These are phyloP conservation scores for Xylariaceae sp. DNA, from an alignment of 2,329 filamentous ascomycete species.

Conservation along the genomic window DNA sequence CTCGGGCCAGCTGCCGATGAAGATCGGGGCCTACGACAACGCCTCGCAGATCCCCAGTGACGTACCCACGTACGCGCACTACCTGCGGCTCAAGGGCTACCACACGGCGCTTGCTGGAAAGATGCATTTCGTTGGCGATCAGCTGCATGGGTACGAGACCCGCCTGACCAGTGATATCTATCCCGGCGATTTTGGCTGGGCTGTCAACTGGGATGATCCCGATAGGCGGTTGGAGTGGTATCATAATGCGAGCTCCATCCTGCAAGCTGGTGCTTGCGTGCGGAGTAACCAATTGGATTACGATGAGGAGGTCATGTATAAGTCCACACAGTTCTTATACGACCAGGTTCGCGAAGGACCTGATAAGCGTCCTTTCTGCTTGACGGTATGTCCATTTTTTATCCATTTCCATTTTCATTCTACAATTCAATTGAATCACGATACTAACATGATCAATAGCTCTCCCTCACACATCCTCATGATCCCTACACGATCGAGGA, in stretches of 20 bases:
- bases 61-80: slow-evolving; percentile 88
- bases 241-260: slow-evolving; percentile 90
- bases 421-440: neutral
- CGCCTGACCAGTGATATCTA: slow-evolving; percentile 94
- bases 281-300: slow-evolving; percentile 94
- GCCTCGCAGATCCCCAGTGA: slow-evolving; percentile 80
- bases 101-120: slow-evolving; percentile 89
- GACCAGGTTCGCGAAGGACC: slow-evolving; percentile 81
- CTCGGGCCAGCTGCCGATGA: slow-evolving; percentile 84
- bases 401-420: neutral
- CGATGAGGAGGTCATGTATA: slow-evolving; percentile 94
- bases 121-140: slow-evolving; percentile 96
- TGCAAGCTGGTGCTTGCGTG: slow-evolving; percentile 83
- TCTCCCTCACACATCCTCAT: slow-evolving; percentile 91
- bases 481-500: slow-evolving; percentile 93
- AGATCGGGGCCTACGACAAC: slow-evolving; percentile 90
- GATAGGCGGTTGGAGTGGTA: slow-evolving; percentile 88
- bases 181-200: slow-evolving; percentile 90
- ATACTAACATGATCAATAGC: slow-evolving; percentile 32
- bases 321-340: slow-evolving; percentile 83
- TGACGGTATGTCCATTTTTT: slow-evolving; percentile 56
- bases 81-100: slow-evolving; percentile 78
- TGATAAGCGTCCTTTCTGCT: slow-evolving; percentile 70
- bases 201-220: slow-evolving; percentile 91
- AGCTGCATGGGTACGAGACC: slow-evolving; percentile 90